Evolutionary conservation across 371 early-diverging fungal genomes (phyloP).

Genomic region (Mortierella sp.): DNA sequence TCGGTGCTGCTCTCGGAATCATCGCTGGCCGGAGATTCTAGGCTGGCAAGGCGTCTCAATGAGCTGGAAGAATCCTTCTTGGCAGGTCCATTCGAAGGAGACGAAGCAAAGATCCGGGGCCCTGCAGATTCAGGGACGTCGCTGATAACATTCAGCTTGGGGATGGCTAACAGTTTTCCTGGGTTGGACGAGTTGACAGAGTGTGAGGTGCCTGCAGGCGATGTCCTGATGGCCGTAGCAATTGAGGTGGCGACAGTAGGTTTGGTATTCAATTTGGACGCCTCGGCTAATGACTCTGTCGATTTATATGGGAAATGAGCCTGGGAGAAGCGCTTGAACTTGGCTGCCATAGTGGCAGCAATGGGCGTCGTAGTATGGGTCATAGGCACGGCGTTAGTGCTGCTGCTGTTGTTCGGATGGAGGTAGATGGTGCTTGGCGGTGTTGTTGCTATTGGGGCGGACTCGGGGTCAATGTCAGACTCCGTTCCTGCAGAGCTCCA

Average conservation of each 20-base stretch:
- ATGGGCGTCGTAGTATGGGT: constrained; percentile 9
- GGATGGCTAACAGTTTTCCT: constrained; percentile 27
- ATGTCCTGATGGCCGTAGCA: constrained; percentile 46
- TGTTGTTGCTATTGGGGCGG: constrained; percentile 11
- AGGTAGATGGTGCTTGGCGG: constrained; percentile 18
- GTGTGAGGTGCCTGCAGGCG: constrained; percentile 28
- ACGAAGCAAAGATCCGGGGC: constrained; percentile 27
- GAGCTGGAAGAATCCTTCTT: constrained; percentile 47
- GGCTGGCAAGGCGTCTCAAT: constrained; percentile 27
- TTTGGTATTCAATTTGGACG: constrained; percentile 48
- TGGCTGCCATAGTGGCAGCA: constrained; percentile 36
- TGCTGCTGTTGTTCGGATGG: constrained; percentile 29
- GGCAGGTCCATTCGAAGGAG: constrained; percentile 33
- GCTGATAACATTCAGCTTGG: constrained; percentile 29
- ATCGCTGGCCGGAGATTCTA: constrained; percentile 40
- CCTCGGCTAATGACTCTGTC: constrained; percentile 24
- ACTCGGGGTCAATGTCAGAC: constrained; percentile 43
- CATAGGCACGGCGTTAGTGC: constrained; percentile 12
- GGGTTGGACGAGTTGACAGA: constrained; percentile 9
- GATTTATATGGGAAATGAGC: constrained; percentile 34
- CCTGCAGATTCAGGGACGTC: constrained; percentile 23
- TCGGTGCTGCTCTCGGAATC: constrained; percentile 24
- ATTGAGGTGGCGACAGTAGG: constrained; percentile 55
- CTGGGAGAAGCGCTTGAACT: constrained; percentile 50
- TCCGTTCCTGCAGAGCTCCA: constrained; percentile 51